Conservation (phyloP, 78 protist genomes). For the Dictyostelium intermedium region DNA sequence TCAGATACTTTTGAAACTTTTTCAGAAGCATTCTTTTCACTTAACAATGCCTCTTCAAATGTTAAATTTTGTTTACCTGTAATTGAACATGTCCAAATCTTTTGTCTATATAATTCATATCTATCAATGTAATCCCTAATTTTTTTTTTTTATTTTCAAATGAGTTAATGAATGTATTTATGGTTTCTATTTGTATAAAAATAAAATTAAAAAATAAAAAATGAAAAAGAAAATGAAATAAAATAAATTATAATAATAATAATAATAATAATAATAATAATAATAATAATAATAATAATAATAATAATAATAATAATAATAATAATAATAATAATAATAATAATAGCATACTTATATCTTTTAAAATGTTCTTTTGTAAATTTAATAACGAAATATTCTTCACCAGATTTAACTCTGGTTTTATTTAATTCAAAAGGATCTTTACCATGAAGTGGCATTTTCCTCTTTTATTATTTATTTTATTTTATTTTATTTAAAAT, state of each 20-base stretch:
- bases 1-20: conserved; percentile 53
- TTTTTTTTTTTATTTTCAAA: background rate
- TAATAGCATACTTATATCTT: conserved; percentile 35
- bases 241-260: background rate
- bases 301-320: background rate
- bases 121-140: conserved; percentile 47
- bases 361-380: conserved; percentile 72
- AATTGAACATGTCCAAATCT: conserved; percentile 55
- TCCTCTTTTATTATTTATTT: background rate
- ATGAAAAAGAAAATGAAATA: background rate
- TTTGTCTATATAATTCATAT: conserved; percentile 19
- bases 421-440: conserved; percentile 36
- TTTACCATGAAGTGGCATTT: conserved; percentile 58
- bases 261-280: background rate
- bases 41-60: conserved; percentile 50
- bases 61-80: conserved; percentile 41
- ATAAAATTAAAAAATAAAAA: background rate
- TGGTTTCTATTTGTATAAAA: background rate
- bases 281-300: background rate
- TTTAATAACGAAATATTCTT: conserved; percentile 57
- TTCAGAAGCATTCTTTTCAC: conserved; percentile 43
- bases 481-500: background rate
- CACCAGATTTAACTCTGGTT: conserved; percentile 26
- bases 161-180: background rate
- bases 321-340: background rate